A percentile compares a stretch with the other conserved stretches of the same genome.
Evolutionary conservation across 2,329 filamentous ascomycete species (phyloP).

Genomic region (Fusarium nisikadoi): DNA sequence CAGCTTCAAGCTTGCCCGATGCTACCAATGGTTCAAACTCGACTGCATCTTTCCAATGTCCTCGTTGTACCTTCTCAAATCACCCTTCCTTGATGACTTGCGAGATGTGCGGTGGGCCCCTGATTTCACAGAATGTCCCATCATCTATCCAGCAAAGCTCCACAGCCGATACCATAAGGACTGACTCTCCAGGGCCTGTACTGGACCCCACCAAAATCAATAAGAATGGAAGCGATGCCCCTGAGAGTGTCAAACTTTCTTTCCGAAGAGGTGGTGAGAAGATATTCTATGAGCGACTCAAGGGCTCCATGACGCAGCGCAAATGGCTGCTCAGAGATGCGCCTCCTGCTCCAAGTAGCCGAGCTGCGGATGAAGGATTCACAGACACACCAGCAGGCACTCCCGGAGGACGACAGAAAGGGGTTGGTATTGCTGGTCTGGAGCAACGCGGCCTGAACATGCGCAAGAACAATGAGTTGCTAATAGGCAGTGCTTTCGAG

Average conservation of each 20-base stretch:
- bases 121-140: slow-evolving; percentile 66
- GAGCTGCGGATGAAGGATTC: slow-evolving; percentile 50
- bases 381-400: slow-evolving; percentile 43
- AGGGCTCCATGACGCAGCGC: slow-evolving; percentile 86
- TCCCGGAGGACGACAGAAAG: slow-evolving; percentile 59
- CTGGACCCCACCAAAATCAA: slow-evolving; percentile 54
- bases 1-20: slow-evolving; percentile 1
- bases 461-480: slow-evolving; percentile 90
- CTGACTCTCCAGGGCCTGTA: slow-evolving; percentile 82
- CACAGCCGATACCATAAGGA: slow-evolving; percentile 57
- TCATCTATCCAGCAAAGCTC: slow-evolving; percentile 47
- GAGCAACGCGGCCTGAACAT: slow-evolving; percentile 86
- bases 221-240: slow-evolving; percentile 62
- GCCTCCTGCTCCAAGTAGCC: slow-evolving; percentile 79
- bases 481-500: slow-evolving; percentile 94
- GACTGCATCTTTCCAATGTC: slow-evolving; percentile 70
- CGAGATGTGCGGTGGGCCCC: slow-evolving; percentile 87
- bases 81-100: slow-evolving; percentile 87
- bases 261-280: slow-evolving; percentile 91
- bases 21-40: slow-evolving; percentile 12
- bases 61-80: slow-evolving; percentile 92
- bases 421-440: slow-evolving; percentile 89
- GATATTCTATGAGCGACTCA: slow-evolving; percentile 89
- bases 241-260: slow-evolving; percentile 87
- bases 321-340: slow-evolving; percentile 96